These are phyloP conservation scores for Colletotrichum cuscutae DNA, from an alignment of 2,329 filamentous ascomycete species.

Conservation along the genomic window DNA sequence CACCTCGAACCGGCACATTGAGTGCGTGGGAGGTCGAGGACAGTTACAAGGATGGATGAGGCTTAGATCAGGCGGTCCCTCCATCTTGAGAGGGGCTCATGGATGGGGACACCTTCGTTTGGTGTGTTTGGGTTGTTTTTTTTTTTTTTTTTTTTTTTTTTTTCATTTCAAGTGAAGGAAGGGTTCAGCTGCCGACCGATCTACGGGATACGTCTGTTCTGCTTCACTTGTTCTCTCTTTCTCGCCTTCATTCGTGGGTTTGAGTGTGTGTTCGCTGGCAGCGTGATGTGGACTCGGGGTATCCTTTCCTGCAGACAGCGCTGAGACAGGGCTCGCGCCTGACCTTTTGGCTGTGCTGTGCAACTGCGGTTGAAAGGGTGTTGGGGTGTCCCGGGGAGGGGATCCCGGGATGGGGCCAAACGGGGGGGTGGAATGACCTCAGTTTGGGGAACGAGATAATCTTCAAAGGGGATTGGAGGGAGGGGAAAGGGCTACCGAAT, in stretches of 20 bases:
- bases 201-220: background rate
- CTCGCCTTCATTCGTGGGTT: background rate
- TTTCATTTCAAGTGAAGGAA: too few species aligned
- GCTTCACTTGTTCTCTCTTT: background rate
- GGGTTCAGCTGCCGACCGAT: conserved; percentile 2
- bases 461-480: background rate
- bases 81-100: background rate
- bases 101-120: background rate
- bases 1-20: background rate
- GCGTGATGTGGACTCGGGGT: conserved; percentile 29
- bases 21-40: background rate
- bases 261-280: background rate
- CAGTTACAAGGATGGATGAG: conserved; percentile 14
- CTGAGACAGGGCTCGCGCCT: conserved; percentile 28
- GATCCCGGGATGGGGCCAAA: background rate
- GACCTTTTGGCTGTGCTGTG: conserved; percentile 12
- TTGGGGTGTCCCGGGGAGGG: background rate
- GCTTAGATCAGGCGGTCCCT: conserved; percentile 27
- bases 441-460: background rate
- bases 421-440: background rate
- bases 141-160: background rate
- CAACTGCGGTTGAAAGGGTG: background rate
- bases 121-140: background rate
- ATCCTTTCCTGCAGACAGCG: conserved; percentile 14
- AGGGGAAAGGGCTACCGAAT: background rate